Evolutionary conservation across 208 protist species (phyloP), one percentile per base, ranked within the genome.

Genomic region (Plasmodiophora brassicae): DNA sequence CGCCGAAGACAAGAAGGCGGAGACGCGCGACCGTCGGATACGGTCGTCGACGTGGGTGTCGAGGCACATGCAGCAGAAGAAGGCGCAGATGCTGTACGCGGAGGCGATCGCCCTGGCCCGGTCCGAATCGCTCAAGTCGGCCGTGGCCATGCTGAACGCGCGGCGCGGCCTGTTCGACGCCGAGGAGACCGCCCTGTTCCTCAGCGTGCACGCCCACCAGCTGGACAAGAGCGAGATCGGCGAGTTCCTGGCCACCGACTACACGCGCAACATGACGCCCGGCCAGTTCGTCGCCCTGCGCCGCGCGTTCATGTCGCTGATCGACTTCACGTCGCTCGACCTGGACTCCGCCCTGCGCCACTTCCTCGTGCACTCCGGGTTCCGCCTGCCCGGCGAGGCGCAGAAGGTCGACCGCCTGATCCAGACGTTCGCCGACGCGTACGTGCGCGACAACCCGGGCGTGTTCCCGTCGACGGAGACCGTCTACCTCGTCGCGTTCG

Each of bases 321-420:
- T 78, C n/a, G 65, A 78, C 41, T 78, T 78, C n/a, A 78, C 65
- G 5, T 78, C 65, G 5, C 5, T 78, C 5, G 65, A 78, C n/a
- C 65, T 78, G 10, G 65, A 78, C 41, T 78, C 65, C n/a, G 65
- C 65, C 20, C n/a, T 78, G 65, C 32, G 65, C 10, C 65, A 78
- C n/a, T 78, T 78, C n/a, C 41, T 78, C 10, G 65, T 78, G 65
- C 65, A 78, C n/a, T 78, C 65, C 5, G 65, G 65, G 65, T 78
- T 78, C 41, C 5, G 65, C 20, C 65, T 89, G 35, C 87, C 87
- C 36, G 87, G 87, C 14, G 87, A 89, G 50, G 71, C 46, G 22
- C 87, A 89, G 60, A 84, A 78, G n/a, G 85, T 89, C 50, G 87
- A 89, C n/a, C 71, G 87, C 36, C 46, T 89, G 25, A 38, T 89